Evolutionary conservation across 257 asterid species (phyloP), one percentile per base, ranked within the genome.

Genomic region (Plantago ovata): DNA sequence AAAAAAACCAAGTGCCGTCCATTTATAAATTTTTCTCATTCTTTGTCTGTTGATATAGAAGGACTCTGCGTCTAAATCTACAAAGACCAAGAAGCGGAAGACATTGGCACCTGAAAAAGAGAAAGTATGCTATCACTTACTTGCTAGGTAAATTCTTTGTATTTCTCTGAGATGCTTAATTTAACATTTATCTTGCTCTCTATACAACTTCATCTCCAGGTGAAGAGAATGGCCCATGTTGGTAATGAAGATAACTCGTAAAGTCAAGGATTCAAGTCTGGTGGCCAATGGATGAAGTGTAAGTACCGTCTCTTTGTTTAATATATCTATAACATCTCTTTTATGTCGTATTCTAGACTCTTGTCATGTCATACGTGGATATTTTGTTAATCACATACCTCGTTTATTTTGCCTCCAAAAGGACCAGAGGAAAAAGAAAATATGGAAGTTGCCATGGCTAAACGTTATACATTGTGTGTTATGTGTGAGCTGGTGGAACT

Each of bases 281-380:
- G 85, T 79, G 85, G 85, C 85, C 85, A 13, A 75, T 69, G 79
- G 85, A 79, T 60, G 65, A 75, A 72, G 47, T 40, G 85, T 79
- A 57, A 72, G 85, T 69, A 28, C 48, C 40, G 40, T 49, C 41
- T 65, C 50, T 14, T 45, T 59, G 9, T 33, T 11, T 38, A 11
- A 38, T 43, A 46, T 33, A 53, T 60, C 32, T 20, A 5, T 54
- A 53, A 22, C 56, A 53, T 38, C 22, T 66, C 13, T 32, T 43
- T 24, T 65, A 36, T 52, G 23, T 23, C 47, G 46, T 4, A 54
- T 16, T 20, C 13, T 50, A 28, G 36, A 40, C 23, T 18, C 6
- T 21, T 38, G 24, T 33, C 2, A 28, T 43, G 43, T 57, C 13
- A 20, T 28, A 45, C 51, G 13, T 49, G 49, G 53, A 41, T 57